These are phyloP conservation scores for Xylaria castorea DNA, from an alignment of 495 filamentous ascomycete species.

Conservation along the genomic window DNA sequence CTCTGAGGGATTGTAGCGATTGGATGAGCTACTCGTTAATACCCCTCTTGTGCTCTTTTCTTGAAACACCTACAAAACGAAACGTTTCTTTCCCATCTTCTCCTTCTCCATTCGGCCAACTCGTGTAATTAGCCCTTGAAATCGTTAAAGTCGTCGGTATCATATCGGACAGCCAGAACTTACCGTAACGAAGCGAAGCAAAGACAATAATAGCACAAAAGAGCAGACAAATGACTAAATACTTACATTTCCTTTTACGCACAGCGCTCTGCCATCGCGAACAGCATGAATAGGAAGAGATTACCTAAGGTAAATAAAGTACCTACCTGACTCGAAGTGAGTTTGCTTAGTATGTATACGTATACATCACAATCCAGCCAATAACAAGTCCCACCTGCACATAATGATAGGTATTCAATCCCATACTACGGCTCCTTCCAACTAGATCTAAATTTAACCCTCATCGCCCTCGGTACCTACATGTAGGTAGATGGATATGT, in stretches of 20 bases:
- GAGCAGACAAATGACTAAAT: too few species aligned
- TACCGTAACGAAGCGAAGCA: not conserved
- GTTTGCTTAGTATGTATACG: too few species aligned
- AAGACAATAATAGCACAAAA: not conserved
- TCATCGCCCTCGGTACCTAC: not conserved
- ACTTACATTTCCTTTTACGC: not conserved
- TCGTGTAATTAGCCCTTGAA: not conserved
- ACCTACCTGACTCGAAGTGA: not conserved
- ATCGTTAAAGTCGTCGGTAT: not conserved
- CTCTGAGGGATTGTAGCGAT: conserved; percentile 23
- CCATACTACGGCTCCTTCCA: not conserved
- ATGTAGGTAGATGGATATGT: not conserved
- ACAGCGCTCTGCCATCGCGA: not conserved
- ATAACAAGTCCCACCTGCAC: not conserved
- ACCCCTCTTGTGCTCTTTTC: not conserved
- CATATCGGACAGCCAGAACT: not conserved
- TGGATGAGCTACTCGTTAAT: conserved; percentile 5
- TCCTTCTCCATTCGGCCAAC: conserved; percentile 12
- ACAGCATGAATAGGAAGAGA: not conserved
- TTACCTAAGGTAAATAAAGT: not conserved
- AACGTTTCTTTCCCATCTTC: conserved; percentile 10
- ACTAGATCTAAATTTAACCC: conserved; percentile 1
- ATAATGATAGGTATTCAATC: not conserved
- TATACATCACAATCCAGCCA: not conserved
- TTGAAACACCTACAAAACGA: conserved; percentile 20